phyloP scores from a whole-genome alignment of 2,329 filamentous ascomycete genomes.

The Claviceps citrina region DNA sequence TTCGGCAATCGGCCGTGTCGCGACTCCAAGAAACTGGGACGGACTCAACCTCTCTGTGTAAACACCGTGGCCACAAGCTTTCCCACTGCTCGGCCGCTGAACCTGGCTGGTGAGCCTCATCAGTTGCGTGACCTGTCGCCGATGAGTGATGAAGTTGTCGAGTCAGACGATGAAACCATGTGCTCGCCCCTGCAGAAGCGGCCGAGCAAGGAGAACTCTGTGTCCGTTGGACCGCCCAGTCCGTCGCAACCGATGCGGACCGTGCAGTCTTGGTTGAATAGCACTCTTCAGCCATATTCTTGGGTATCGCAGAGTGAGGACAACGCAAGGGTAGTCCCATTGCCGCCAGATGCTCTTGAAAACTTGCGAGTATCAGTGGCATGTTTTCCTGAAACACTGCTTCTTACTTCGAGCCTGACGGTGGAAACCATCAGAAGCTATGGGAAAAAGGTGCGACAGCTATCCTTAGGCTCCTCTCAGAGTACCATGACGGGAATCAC shows the following conservation, averaged over 20 bases:
- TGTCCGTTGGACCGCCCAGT: conserved; percentile 18
- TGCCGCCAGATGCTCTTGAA: conserved; percentile 38
- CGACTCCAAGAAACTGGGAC: neutral
- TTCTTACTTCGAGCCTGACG: conserved; percentile 37
- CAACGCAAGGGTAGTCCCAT: conserved; percentile 26
- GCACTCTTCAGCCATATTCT: conserved; percentile 16
- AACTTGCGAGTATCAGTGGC: conserved; percentile 36
- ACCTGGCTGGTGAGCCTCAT: neutral
- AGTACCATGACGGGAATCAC: conserved; percentile 10
- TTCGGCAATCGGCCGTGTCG: neutral
- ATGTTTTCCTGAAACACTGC: conserved; percentile 45
- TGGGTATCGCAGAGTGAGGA: conserved; percentile 19
- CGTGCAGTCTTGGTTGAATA: conserved; percentile 22
- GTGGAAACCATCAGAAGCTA: conserved; percentile 43
- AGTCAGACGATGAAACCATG: conserved; percentile 7
- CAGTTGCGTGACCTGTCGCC: conserved; percentile 3
- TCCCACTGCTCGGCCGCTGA: neutral
- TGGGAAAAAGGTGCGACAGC: conserved; percentile 36
- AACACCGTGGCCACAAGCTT: neutral
- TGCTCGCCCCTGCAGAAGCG: conserved; percentile 2
- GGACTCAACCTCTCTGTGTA: neutral
- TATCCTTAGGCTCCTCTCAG: conserved; percentile 13
- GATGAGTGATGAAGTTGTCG: conserved; percentile 3
- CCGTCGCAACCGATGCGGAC: conserved; percentile 21
- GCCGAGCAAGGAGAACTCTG: conserved; percentile 9